These are phyloP conservation scores for Atkinsonella hypoxylon DNA, from an alignment of 2,329 filamentous ascomycete species.

Conservation along the genomic window DNA sequence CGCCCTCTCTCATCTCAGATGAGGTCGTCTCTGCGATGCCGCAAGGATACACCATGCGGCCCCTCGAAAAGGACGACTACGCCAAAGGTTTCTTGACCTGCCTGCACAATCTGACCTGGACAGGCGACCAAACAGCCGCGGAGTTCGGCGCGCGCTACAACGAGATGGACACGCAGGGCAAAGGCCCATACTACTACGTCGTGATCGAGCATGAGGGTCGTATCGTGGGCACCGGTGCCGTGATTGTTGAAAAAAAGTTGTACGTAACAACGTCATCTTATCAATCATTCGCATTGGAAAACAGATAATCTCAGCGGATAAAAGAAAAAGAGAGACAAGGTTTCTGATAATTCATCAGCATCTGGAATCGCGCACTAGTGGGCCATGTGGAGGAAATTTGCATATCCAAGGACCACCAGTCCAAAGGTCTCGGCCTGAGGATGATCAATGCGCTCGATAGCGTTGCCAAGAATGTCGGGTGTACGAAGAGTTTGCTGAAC, in stretches of 20 bases:
- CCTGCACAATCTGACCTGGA: slow-evolving; percentile 62
- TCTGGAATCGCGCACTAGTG: slow-evolving; percentile 54
- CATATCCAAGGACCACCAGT: slow-evolving; percentile 65
- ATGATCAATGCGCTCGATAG: slow-evolving; percentile 69
- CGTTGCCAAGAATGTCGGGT: slow-evolving; percentile 60
- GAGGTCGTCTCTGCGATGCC: slow-evolving; percentile 50
- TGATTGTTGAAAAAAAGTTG: slow-evolving; percentile 75
- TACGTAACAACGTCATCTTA: slow-evolving; percentile 15
- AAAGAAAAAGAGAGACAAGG: neutral
- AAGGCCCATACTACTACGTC: slow-evolving; percentile 54
- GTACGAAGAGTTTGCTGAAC: slow-evolving; percentile 72
- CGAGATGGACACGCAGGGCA: slow-evolving; percentile 30
- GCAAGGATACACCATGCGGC: slow-evolving; percentile 57
- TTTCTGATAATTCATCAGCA: slow-evolving; percentile 25
- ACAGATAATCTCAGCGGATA: neutral
- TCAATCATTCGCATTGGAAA: slow-evolving; percentile 10
- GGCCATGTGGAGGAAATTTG: slow-evolving; percentile 82
- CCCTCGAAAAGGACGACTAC: slow-evolving; percentile 57
- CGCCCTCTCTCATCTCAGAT: slow-evolving; percentile 51
- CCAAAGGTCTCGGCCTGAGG: slow-evolving; percentile 64
- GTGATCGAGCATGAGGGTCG: slow-evolving; percentile 51
- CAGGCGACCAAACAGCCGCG: slow-evolving; percentile 56
- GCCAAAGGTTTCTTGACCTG: slow-evolving; percentile 62
- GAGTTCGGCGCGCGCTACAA: slow-evolving; percentile 59
- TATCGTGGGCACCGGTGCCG: slow-evolving; percentile 62